Evolutionary conservation across 2,329 filamentous ascomycete genomes (phyloP).

Genomic region (Rhinocladiella similis): DNA sequence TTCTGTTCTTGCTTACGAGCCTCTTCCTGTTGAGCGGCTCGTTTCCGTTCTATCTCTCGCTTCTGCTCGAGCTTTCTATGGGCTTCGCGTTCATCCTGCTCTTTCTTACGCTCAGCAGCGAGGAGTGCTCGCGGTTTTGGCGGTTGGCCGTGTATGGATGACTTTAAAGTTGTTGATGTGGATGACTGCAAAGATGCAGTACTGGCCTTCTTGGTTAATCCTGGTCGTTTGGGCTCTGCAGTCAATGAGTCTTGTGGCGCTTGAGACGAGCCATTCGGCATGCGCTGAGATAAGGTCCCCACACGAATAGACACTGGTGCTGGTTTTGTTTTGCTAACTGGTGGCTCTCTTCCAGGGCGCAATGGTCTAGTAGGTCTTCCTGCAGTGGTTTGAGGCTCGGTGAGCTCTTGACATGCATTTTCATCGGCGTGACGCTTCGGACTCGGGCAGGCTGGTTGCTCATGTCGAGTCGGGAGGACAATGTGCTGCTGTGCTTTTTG

Average conservation of each 20-base stretch:
- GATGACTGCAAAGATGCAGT: constrained; percentile 44
- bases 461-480: constrained; percentile 32
- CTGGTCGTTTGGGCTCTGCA: constrained; percentile 48
- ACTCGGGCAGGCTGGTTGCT: constrained; percentile 31
- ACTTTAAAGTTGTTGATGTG: constrained; percentile 62
- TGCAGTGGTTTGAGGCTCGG: constrained; percentile 33
- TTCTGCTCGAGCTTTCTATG: constrained; percentile 80
- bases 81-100: constrained; percentile 75
- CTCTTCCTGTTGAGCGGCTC: constrained; percentile 63
- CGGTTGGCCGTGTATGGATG: constrained; percentile 61
- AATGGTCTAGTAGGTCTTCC: constrained; percentile 42
- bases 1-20: constrained; percentile 62
- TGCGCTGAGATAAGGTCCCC: constrained; percentile 48
- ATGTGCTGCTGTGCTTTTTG: constrained; percentile 37
- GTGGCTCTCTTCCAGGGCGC: constrained; percentile 43
- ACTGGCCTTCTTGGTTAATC: constrained; percentile 64
- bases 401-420: constrained; percentile 26
- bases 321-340: constrained; percentile 44
- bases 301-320: constrained; percentile 49
- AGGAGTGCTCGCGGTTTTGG: constrained; percentile 70
- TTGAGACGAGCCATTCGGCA: constrained; percentile 51
- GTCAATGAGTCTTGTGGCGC: constrained; percentile 60
- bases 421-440: constrained; percentile 23
- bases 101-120: constrained; percentile 76
- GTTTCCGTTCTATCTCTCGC: constrained; percentile 75